These are phyloP conservation scores for Psilocybe mexicana DNA, from an alignment of 1,284 basidiomycete genomes.

Conservation along the genomic window DNA sequence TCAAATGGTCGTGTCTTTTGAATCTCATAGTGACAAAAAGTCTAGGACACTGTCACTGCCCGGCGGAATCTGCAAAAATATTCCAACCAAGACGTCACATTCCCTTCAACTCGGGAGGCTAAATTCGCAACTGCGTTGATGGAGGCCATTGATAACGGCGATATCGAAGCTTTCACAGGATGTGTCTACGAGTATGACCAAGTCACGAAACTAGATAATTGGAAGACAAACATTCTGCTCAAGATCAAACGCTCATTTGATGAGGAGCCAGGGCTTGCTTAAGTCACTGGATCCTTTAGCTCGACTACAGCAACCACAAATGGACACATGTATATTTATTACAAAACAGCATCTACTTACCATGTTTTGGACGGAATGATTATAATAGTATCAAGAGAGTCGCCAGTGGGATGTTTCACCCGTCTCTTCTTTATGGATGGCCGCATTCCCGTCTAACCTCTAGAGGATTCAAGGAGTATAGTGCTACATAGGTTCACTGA, in stretches of 20 bases:
- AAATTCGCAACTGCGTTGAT: conserved; percentile 82
- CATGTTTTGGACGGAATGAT: background rate
- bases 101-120: conserved; percentile 84
- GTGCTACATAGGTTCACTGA: too few relatives aligned
- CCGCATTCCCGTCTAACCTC: too few relatives aligned
- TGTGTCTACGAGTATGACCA: conserved; percentile 85
- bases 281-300: conserved; percentile 12
- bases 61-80: conserved; percentile 79
- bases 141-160: conserved; percentile 79
- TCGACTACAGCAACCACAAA: background rate
- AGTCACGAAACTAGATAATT: conserved; percentile 88
- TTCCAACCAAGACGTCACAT: conserved; percentile 76
- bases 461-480: too few relatives aligned
- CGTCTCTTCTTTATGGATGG: too few relatives aligned
- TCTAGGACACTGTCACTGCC: conserved; percentile 84
- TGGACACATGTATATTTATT: background rate
- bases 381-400: background rate
- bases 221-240: conserved; percentile 89
- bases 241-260: conserved; percentile 85
- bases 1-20: conserved; percentile 6
- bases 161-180: conserved; percentile 78
- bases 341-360: conserved; percentile 3
- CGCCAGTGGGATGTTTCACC: too few relatives aligned
- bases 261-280: conserved; percentile 50
- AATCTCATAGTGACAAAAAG: conserved; percentile 7